A percentile compares a stretch with the other conserved stretches of the same genome.
Conservation (phyloP, 1,284 basidiomycete species). For the Sporisorium graminicola region DNA sequence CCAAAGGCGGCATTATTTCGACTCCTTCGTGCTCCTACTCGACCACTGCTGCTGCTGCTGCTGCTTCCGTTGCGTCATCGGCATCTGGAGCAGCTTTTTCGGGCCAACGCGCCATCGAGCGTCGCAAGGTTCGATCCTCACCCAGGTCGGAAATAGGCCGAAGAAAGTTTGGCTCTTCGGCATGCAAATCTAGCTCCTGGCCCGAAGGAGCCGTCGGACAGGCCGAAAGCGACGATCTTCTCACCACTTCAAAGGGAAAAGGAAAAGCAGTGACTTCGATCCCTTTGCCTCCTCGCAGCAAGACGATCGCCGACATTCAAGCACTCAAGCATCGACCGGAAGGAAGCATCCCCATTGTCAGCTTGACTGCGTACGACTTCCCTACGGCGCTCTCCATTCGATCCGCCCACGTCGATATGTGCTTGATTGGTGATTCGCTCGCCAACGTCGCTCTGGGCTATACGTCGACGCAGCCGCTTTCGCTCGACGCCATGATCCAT, state of each 20-base stretch:
- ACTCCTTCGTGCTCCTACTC: conserved; percentile 28
- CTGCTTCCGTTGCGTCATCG: too few species aligned
- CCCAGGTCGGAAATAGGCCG: neutral
- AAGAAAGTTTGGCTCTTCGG: conserved; percentile 19
- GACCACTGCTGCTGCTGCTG: neutral
- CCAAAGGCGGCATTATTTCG: conserved; percentile 10
- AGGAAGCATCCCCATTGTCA: conserved; percentile 33
- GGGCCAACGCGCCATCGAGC: neutral
- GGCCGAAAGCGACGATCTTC: conserved; percentile 2
- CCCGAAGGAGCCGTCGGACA: conserved; percentile 25
- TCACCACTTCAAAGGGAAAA: conserved; percentile 22
- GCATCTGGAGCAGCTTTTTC: too few species aligned
- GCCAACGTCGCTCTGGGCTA: conserved; percentile 67
- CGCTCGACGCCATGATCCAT: conserved; percentile 62
- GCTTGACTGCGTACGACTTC: conserved; percentile 67
- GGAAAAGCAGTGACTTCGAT: conserved; percentile 20
- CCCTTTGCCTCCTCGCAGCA: conserved; percentile 42
- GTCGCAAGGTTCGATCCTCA: neutral
- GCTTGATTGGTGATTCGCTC: conserved; percentile 67
- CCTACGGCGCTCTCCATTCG: conserved; percentile 65
- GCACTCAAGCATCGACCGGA: conserved; percentile 21
- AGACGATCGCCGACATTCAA: conserved; percentile 53
- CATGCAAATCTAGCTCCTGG: conserved; percentile 36
- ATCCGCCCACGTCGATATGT: conserved; percentile 61
- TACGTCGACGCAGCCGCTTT: conserved; percentile 57